Conservation (phyloP, 495 filamentous ascomycete genomes). For the Trypethelium eluteriae region DNA sequence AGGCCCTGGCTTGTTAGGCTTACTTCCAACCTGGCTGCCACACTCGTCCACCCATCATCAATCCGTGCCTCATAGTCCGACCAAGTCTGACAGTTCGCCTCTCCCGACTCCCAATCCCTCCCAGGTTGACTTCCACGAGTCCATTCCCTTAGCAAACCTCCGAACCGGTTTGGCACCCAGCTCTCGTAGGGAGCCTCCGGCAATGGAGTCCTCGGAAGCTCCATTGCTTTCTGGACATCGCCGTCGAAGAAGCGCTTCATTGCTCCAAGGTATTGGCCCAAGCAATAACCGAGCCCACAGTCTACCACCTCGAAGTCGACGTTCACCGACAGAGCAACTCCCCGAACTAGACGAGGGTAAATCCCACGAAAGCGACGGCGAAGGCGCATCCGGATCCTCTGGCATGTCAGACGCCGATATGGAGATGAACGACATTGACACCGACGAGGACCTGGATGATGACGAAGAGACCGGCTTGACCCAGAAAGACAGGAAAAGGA, state of each 20-base stretch:
- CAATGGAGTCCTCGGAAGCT: slow-evolving; percentile 6
- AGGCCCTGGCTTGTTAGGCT: slow-evolving; percentile 7
- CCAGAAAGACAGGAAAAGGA: slow-evolving; percentile 56
- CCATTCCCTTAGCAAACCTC: slow-evolving; percentile 8
- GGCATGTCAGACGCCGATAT: slow-evolving; percentile 36
- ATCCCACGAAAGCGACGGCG: slow-evolving; percentile 1
- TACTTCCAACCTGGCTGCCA: slow-evolving; percentile 7
- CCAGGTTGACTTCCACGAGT: slow-evolving; percentile 6
- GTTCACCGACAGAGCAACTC: not conserved
- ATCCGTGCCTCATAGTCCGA: not conserved
- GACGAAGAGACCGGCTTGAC: slow-evolving; percentile 88
- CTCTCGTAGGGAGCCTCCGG: not conserved
- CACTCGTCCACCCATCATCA: slow-evolving; percentile 1
- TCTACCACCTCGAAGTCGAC: not conserved
- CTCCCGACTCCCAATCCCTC: slow-evolving; percentile 7
- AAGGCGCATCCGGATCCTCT: slow-evolving; percentile 2
- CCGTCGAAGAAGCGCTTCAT: not conserved
- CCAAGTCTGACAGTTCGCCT: slow-evolving; percentile 6
- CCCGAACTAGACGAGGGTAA: slow-evolving; percentile 2
- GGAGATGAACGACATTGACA: slow-evolving; percentile 53
- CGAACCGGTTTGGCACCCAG: not conserved
- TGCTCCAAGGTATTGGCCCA: not conserved
- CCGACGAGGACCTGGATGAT: slow-evolving; percentile 71
- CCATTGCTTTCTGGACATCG: slow-evolving; percentile 1
- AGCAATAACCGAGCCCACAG: not conserved